Evolutionary conservation across 2,329 filamentous ascomycete genomes (phyloP).

Genomic region (Calonectria honghensis): DNA sequence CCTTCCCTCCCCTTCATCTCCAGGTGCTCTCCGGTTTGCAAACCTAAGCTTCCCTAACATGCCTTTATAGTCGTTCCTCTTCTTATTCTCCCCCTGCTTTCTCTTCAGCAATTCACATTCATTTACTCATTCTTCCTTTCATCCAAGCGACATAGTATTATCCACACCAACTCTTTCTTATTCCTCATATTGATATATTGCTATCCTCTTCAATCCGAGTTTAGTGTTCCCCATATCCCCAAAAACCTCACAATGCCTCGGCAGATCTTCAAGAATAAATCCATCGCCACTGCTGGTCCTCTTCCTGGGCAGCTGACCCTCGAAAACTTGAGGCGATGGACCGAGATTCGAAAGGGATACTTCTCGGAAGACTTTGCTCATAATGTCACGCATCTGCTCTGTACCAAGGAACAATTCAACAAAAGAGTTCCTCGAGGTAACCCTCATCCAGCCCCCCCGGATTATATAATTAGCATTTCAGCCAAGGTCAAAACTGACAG

Average conservation of each 20-base stretch:
- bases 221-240: not conserved
- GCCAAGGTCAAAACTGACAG: constrained; percentile 22
- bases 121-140: not conserved
- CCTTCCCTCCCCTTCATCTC: constrained; percentile 30
- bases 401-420: constrained; percentile 77
- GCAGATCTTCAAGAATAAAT: constrained; percentile 70
- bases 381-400: constrained; percentile 83
- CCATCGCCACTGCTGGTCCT: constrained; percentile 75
- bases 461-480: not conserved
- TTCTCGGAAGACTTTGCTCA: constrained; percentile 71
- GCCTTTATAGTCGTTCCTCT: not conserved
- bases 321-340: constrained; percentile 79
- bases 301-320: constrained; percentile 70
- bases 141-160: not conserved
- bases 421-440: constrained; percentile 62
- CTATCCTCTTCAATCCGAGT: not conserved
- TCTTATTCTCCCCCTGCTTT: not conserved
- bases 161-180: not conserved
- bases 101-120: not conserved
- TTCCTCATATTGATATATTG: not conserved
- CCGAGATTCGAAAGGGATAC: constrained; percentile 75
- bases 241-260: constrained; percentile 54
- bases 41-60: constrained; percentile 18
- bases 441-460: not conserved
- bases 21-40: constrained; percentile 15